These are phyloP conservation scores for Alloteropsis angusta DNA, from an alignment of 202 grass and related monocot species.

Conservation along the genomic window DNA sequence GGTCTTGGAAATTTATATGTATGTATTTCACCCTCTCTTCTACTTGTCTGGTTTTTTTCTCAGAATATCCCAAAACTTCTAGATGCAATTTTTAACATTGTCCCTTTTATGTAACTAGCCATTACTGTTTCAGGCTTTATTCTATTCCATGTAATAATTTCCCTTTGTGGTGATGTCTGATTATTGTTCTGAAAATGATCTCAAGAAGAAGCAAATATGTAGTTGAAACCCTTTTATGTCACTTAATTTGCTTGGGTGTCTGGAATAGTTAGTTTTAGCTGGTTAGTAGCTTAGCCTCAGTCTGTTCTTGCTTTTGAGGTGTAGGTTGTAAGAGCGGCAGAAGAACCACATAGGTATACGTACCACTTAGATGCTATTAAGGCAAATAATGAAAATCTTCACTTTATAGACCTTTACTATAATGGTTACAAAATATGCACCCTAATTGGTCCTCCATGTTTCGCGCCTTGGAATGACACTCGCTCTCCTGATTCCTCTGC, in stretches of 20 bases:
- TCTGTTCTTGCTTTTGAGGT: neutral
- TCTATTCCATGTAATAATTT: neutral
- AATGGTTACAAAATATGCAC: neutral
- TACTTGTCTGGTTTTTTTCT: neutral
- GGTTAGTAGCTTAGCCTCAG: neutral
- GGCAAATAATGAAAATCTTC: neutral
- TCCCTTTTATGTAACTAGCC: neutral
- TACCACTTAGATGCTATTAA: neutral
- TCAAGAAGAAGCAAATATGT: neutral
- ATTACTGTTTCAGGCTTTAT: neutral
- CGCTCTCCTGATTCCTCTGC: conserved; percentile 9
- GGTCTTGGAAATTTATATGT: neutral
- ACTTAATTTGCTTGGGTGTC: neutral
- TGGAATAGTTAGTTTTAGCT: neutral
- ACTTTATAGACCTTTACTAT: neutral
- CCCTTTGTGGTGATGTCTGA: neutral
- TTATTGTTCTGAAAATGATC: neutral
- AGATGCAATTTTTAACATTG: no score
- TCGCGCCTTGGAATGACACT: neutral
- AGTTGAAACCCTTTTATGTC: neutral
- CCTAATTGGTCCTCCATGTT: neutral
- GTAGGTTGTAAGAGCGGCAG: neutral
- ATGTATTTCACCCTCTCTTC: neutral
- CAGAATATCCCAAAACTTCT: neutral
- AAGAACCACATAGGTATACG: neutral